phyloP scores from a whole-genome alignment of 2,329 filamentous ascomycete species.

The Myotisia sp. region DNA sequence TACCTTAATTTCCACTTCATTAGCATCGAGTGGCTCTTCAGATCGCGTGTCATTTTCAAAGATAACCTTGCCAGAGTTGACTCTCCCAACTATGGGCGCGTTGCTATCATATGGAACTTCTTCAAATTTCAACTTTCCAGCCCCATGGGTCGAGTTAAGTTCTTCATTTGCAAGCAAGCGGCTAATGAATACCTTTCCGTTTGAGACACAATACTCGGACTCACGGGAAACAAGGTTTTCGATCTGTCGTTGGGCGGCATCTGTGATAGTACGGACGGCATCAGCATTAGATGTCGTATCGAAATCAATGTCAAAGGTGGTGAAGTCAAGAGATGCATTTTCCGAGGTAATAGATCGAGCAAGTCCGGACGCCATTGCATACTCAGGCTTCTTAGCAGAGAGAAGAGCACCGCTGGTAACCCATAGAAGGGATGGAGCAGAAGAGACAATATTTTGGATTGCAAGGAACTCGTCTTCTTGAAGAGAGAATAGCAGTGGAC shows the following conservation, averaged over 20 bases:
- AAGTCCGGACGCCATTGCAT: conserved; percentile 7
- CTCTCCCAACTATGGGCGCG: not conserved
- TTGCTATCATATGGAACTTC: not conserved
- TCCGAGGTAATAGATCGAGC: conserved; percentile 4
- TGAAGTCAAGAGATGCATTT: conserved; percentile 3
- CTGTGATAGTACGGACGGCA: not conserved
- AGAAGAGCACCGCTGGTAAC: conserved; percentile 4
- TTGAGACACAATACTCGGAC: not conserved
- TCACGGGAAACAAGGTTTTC: not conserved
- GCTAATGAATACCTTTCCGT: conserved; percentile 3
- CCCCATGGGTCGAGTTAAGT: conserved; percentile 1
- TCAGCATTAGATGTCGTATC: not conserved
- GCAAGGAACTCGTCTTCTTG: not conserved
- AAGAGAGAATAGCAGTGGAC: not conserved
- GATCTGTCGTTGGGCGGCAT: not conserved
- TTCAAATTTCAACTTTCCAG: not conserved
- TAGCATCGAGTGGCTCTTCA: conserved; percentile 2
- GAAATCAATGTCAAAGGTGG: conserved; percentile 1
- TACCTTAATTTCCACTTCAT: conserved; percentile 17
- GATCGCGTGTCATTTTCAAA: not conserved
- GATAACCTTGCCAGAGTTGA: not conserved
- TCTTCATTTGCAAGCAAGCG: conserved; percentile 1
- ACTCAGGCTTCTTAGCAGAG: conserved; percentile 1
- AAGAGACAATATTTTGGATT: no score
- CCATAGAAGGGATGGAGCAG: conserved; percentile 6